These are phyloP conservation scores for Cicer pinnatifidum DNA, from an alignment of 306 rosid genomes.

Conservation along the genomic window DNA sequence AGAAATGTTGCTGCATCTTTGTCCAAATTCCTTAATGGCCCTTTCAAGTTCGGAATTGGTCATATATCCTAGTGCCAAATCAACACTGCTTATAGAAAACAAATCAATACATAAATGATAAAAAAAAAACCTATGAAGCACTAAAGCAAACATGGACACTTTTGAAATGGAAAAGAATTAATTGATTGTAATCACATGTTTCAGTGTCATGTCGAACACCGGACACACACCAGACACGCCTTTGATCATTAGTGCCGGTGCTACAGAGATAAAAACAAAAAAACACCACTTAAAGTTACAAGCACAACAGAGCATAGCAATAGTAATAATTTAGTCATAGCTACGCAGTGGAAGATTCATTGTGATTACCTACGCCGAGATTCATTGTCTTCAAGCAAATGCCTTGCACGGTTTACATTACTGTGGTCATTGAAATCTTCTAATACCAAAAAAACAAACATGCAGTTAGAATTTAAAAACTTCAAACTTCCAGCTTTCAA, in stretches of 20 bases:
- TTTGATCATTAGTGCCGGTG: too few species aligned
- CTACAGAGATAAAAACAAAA: background rate
- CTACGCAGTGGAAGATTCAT: constrained; percentile 11
- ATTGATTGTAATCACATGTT: too few species aligned
- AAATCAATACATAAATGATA: background rate
- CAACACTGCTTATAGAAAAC: constrained; percentile 45
- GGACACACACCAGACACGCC: too few species aligned
- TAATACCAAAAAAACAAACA: constrained; percentile 36
- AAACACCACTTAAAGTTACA: constrained; percentile 19
- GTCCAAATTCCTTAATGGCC: constrained; percentile 64
- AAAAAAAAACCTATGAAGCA: too few species aligned
- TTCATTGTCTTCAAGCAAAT: constrained; percentile 53
- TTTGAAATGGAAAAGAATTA: too few species aligned
- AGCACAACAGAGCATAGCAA: constrained; percentile 17
- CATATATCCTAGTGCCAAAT: constrained; percentile 73
- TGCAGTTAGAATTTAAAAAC: constrained; percentile 37
- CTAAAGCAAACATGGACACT: too few species aligned
- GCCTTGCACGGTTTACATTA: constrained; percentile 54
- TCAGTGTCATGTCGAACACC: too few species aligned
- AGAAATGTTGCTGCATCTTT: constrained; percentile 80
- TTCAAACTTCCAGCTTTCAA: constrained; percentile 39
- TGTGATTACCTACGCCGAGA: constrained; percentile 54
- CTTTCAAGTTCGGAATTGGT: constrained; percentile 77
- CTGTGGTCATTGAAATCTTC: constrained; percentile 46
- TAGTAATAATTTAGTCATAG: background rate